Evolutionary conservation across 2,329 filamentous ascomycete species (phyloP).

Genomic region (Ceratocystis destructans): DNA sequence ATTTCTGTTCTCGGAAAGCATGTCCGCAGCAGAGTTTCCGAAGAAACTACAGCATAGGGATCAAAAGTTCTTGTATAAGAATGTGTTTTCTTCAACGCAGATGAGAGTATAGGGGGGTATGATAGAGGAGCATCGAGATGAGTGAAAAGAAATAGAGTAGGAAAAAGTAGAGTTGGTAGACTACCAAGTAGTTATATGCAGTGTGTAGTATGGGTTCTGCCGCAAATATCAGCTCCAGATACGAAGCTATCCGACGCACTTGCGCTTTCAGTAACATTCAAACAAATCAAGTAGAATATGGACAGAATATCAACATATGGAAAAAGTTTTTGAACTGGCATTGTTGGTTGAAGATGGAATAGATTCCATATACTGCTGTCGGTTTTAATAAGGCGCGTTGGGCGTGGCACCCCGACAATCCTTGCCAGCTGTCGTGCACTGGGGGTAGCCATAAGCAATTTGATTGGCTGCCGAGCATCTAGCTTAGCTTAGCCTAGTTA

Average conservation of each 20-base stretch:
- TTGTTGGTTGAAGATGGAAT: neutral
- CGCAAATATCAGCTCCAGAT: neutral
- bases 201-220: neutral
- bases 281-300: neutral
- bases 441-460: neutral
- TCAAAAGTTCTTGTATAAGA: constrained; percentile 17
- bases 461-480: neutral
- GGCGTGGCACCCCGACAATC: neutral
- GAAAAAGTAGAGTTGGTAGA: neutral
- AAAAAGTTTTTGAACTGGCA: neutral
- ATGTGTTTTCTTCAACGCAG: constrained; percentile 18
- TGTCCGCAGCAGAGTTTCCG: constrained; percentile 7
- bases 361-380: neutral
- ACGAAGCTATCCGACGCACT: neutral
- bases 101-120: neutral
- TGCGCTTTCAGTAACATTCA: neutral
- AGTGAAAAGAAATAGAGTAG: neutral
- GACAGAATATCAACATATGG: neutral
- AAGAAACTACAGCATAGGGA: constrained; percentile 8
- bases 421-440: neutral
- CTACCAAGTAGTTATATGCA: too few relatives aligned
- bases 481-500: neutral
- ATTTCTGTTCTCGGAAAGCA: constrained; percentile 35
- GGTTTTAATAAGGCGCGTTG: neutral
- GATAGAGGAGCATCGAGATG: neutral